Percentiles rank a stretch among this genome's conserved stretches.
Conservation (phyloP, 768 basidiomycete genomes). For the Butyriboletus loyo region DNA sequence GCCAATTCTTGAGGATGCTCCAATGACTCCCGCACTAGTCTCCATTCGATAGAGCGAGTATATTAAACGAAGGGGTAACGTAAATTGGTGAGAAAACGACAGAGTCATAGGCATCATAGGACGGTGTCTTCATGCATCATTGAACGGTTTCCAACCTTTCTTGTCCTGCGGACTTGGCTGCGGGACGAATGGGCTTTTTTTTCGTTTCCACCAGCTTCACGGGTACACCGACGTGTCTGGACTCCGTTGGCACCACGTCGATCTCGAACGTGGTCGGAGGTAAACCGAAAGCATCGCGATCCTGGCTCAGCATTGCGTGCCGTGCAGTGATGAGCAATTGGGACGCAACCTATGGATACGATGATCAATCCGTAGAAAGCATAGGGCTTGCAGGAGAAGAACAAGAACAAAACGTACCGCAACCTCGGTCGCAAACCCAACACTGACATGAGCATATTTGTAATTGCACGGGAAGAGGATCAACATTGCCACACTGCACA, state of each 20-base stretch:
- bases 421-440: constrained; percentile 16
- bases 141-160: too few relatives aligned
- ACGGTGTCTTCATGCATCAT: not conserved
- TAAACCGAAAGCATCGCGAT: not conserved
- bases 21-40: not conserved
- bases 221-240: not conserved
- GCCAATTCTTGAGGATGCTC: too few relatives aligned
- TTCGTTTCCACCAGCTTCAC: not conserved
- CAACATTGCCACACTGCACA: constrained; percentile 5
- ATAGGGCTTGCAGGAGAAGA: too few relatives aligned
- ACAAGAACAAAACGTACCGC: constrained; percentile 12
- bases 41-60: too few relatives aligned
- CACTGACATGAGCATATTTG: not conserved
- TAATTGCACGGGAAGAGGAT: constrained; percentile 3
- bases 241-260: not conserved
- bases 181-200: not conserved
- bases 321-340: constrained; percentile 18
- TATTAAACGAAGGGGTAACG: not conserved
- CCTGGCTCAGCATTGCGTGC: constrained; percentile 2
- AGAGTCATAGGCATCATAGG: too few relatives aligned
- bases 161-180: not conserved
- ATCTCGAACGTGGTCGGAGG: not conserved
- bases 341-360: constrained; percentile 4
- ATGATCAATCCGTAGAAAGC: not conserved
- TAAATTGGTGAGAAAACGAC: not conserved